Base-by-base conservation (phyloP, 1,284 basidiomycete species). In the Trichosporon sp. region DNA sequence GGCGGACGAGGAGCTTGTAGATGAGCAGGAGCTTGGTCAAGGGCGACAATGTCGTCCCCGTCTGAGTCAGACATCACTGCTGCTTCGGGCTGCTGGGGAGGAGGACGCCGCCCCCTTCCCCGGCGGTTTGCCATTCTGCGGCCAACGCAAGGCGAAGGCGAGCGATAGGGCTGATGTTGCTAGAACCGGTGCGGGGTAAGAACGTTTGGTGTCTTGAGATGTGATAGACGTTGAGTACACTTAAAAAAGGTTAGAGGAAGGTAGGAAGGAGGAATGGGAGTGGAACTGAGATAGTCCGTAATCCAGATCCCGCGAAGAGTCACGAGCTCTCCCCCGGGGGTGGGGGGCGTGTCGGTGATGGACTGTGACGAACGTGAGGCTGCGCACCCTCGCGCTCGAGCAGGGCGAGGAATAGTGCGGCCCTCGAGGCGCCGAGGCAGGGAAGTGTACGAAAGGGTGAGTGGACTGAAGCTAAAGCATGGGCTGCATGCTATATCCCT, bases 11-110 rank as follows among this genome's bases (percentile, higher is more conserved):
- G 65, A 69, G 65, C 54, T 21, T 51, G 69, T 14, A 79, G 38
- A 43, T 79, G 74, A 12, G 51, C 46, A 8, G 78, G 78, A 0
- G 75, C 70, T 43, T 73, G 70, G 2, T 74, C 71, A 5, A 78
- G 69, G 0, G 40, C 65, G 8, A 73, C 68, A 8, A 76, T 73
- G 35, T 70, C 75, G 12, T 71, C 65, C 10, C 48, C 68, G 26
- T 48, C 65, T 12, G 38, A 69, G 21, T 64, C 35, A 19, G 37
- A 12, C 56, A 10, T 32, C 5, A 12, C 12, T 0, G 7, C 32
- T 2, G 32, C 8, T 4, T 16, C 31, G 19, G 59, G 31, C 59
- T 63, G 59, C 59, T 63, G 59, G 59, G 59, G 59, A 37, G 59
- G 59, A 35, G 59, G 59, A 37, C 59, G 11, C 7, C 14, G 59